A percentile compares a stretch with the other conserved stretches of the same genome.
These are phyloP conservation scores for Paecilomyces sp. DNA, from an alignment of 2,329 filamentous ascomycete species.

Conservation along the genomic window DNA sequence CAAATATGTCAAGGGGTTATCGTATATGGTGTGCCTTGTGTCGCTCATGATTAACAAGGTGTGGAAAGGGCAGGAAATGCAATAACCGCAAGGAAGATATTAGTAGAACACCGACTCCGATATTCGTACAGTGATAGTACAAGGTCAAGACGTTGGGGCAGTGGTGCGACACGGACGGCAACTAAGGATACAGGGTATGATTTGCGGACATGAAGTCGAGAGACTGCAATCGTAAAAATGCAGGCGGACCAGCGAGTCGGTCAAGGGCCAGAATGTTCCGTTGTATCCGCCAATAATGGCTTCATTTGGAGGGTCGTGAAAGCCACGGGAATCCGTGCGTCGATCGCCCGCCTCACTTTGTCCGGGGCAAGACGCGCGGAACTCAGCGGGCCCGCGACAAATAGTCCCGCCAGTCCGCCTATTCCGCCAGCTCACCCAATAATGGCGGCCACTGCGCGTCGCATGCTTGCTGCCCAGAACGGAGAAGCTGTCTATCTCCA, in stretches of 20 bases:
- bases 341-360: background rate
- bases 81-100: background rate
- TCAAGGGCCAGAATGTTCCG: background rate
- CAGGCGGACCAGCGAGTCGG: background rate
- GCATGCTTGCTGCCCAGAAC: background rate
- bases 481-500: background rate
- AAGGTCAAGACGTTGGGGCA: background rate
- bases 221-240: background rate
- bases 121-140: background rate
- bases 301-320: background rate
- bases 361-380: background rate
- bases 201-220: background rate
- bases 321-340: constrained; percentile 1
- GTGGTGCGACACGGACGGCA: background rate
- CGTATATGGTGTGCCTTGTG: background rate
- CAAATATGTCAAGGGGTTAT: background rate
- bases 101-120: background rate
- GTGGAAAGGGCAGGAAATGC: background rate
- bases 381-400: background rate
- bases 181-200: background rate
- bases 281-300: background rate
- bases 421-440: background rate
- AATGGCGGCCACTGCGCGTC: background rate
- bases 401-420: background rate
- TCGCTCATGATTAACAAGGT: background rate